Evolutionary conservation across 108 stramenopile genomes (phyloP).

Genomic region (Schizochytrium sp.): DNA sequence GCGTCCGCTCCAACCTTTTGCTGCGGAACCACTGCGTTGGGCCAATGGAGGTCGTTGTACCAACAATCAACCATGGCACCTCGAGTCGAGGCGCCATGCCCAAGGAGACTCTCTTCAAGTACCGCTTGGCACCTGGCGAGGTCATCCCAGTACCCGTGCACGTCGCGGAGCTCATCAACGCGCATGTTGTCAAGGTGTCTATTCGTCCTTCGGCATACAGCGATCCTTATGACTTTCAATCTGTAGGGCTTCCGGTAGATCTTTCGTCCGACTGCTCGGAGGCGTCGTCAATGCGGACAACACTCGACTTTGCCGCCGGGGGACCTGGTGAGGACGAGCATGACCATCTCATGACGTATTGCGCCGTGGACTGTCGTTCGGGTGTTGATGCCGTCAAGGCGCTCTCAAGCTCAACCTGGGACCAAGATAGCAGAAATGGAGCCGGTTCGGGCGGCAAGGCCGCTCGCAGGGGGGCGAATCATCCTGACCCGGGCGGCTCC

Average conservation of each 20-base stretch:
- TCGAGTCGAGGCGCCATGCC: not conserved
- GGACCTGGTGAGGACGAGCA: not conserved
- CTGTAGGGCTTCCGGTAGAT: not conserved
- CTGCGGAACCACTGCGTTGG: conserved; percentile 3
- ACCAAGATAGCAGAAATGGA: not conserved
- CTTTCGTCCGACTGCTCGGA: not conserved
- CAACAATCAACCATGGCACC: not conserved
- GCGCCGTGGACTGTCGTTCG: conserved; percentile 3
- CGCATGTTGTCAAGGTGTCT: not conserved
- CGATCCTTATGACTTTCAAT: not conserved
- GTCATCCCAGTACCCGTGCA: not conserved
- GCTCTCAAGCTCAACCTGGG: not conserved
- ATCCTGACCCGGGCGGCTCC: too few relatives aligned
- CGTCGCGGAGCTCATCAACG: not conserved
- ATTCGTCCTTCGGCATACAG: not conserved
- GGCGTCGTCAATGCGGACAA: not conserved
- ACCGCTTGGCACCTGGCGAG: not conserved
- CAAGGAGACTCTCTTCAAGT: not conserved
- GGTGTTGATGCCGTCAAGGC: not conserved
- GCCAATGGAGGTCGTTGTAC: not conserved
- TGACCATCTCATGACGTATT: not conserved
- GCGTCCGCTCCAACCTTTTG: not conserved
- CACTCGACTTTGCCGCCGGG: not conserved
- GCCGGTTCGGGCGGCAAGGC: not conserved
- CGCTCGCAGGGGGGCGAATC: too few relatives aligned